A percentile compares a stretch with the other conserved stretches of the same genome.
Evolutionary conservation across 192 early-diverging fungal species (phyloP).

Genomic region (Entomortierella chlamydospora): DNA sequence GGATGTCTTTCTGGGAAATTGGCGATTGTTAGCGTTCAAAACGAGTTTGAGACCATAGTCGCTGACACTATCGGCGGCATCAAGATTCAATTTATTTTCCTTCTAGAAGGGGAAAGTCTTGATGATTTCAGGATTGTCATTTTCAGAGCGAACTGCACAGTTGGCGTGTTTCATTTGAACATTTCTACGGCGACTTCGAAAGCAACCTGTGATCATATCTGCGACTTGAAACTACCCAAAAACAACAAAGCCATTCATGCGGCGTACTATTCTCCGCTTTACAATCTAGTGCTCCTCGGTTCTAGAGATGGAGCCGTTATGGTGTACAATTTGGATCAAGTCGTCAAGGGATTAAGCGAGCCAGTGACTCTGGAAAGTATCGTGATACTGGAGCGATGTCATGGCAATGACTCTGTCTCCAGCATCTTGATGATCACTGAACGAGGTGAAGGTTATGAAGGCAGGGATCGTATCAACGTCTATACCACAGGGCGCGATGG

Average conservation of each 20-base stretch:
- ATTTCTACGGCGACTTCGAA: background rate
- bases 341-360: background rate
- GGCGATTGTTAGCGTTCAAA: constrained; percentile 57
- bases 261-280: constrained; percentile 29
- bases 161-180: constrained; percentile 30
- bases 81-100: constrained; percentile 52
- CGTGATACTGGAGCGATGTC: constrained; percentile 29
- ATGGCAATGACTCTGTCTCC: constrained; percentile 44
- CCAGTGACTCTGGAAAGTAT: constrained; percentile 14
- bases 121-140: constrained; percentile 32
- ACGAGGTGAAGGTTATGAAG: constrained; percentile 23
- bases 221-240: constrained; percentile 44
- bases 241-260: constrained; percentile 53
- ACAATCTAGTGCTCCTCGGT: constrained; percentile 42
- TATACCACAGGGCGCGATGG: constrained; percentile 78
- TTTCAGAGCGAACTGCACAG: constrained; percentile 51
- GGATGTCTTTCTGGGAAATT: constrained; percentile 69
- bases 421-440: constrained; percentile 51
- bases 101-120: background rate
- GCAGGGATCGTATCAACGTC: constrained; percentile 58
- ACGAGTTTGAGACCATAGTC: constrained; percentile 54
- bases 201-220: constrained; percentile 19
- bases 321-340: constrained; percentile 23
- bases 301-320: constrained; percentile 39
- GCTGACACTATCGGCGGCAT: constrained; percentile 36